Percentiles rank a stretch among this genome's conserved stretches.
phyloP scores from a whole-genome alignment of 2,329 filamentous ascomycete genomes.

The Leptographium galeiforme region DNA sequence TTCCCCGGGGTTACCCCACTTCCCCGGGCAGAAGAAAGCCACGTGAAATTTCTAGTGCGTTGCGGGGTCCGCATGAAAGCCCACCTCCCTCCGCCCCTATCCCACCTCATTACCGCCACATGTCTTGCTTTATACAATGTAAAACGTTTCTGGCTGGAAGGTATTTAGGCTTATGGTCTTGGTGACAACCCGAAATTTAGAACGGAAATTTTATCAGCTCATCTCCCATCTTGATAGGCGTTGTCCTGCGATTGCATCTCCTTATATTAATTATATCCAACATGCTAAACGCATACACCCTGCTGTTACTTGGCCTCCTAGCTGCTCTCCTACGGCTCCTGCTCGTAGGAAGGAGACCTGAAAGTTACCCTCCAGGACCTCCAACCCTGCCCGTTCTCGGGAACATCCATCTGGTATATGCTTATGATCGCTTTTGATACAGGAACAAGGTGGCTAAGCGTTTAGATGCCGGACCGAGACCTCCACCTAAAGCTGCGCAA shows the following conservation, averaged over 20 bases:
- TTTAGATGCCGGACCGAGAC: conserved; percentile 2
- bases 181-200: too few species aligned
- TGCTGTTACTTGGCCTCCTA: not conserved
- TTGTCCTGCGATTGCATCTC: not conserved
- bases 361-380: conserved; percentile 14
- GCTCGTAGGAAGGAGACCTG: conserved; percentile 1
- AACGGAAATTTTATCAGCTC: too few species aligned
- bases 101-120: not conserved
- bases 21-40: too few species aligned
- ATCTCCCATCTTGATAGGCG: not conserved
- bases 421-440: not conserved
- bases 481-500: conserved; percentile 32
- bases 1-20: too few species aligned
- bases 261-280: not conserved
- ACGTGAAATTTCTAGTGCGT: too few species aligned
- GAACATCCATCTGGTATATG: conserved; percentile 19
- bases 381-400: conserved; percentile 16
- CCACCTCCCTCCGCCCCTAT: too few species aligned
- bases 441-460: not conserved
- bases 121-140: not conserved
- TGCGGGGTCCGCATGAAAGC: too few species aligned
- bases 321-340: conserved; percentile 1
- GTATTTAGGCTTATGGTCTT: too few species aligned
- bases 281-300: too few species aligned
- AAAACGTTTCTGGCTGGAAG: too few species aligned